Conservation (phyloP, 2,329 filamentous ascomycete genomes). For the Incumbomyces lentus region DNA sequence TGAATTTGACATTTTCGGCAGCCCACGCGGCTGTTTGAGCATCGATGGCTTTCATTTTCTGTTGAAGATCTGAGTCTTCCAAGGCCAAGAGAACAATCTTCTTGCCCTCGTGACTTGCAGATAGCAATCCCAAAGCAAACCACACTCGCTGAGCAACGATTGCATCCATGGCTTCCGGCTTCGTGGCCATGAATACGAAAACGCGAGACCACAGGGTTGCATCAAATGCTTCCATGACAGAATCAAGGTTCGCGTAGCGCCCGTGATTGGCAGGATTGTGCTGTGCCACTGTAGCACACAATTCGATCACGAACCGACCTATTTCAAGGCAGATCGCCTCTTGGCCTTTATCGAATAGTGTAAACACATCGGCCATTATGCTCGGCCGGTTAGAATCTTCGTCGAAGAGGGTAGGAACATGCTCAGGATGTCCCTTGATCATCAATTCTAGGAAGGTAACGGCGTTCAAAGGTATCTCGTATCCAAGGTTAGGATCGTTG, state of each 20-base stretch:
- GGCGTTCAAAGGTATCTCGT: conserved; percentile 5
- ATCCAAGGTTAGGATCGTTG: neutral
- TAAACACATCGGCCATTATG: conserved; percentile 1
- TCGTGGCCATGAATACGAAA: neutral
- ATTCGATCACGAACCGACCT: conserved; percentile 2
- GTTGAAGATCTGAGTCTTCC: neutral
- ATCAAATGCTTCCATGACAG: neutral
- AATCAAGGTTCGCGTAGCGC: neutral
- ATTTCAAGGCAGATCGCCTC: conserved; percentile 7
- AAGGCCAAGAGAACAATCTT: neutral
- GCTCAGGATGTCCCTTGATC: conserved; percentile 4
- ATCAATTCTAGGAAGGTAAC: conserved; percentile 4
- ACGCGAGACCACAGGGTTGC: neutral
- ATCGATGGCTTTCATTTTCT: neutral
- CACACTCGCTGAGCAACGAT: conserved; percentile 2
- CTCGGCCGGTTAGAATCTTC: neutral
- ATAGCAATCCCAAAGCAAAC: conserved; percentile 5
- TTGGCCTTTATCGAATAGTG: conserved; percentile 1
- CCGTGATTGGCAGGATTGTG: neutral
- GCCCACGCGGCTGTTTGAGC: neutral
- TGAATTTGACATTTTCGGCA: conserved; percentile 1
- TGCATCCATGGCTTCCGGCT: neutral
- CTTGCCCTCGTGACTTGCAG: neutral
- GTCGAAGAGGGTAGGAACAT: neutral
- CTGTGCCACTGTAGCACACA: conserved; percentile 4